phyloP scores from a whole-genome alignment of 495 filamentous ascomycete genomes.

The Penicillium daleae region DNA sequence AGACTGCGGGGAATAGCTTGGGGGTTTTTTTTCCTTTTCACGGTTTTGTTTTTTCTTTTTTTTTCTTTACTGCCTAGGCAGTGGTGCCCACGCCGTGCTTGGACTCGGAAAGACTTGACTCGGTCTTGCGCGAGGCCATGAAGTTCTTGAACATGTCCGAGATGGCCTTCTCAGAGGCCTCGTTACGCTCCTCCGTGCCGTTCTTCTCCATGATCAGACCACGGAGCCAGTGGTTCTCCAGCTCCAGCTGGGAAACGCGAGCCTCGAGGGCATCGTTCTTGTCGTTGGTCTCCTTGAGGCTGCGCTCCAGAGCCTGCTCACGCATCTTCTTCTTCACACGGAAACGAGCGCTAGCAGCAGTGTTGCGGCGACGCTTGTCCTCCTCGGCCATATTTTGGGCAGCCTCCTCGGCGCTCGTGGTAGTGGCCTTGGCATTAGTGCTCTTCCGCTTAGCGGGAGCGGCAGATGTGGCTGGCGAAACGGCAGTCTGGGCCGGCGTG shows the following conservation, averaged over 20 bases:
- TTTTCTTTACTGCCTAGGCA: slow-evolving; percentile 22
- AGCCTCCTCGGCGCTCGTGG: slow-evolving; percentile 46
- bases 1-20: slow-evolving; percentile 8
- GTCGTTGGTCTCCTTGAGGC: slow-evolving; percentile 86
- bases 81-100: slow-evolving; percentile 47
- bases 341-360: slow-evolving; percentile 92
- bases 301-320: slow-evolving; percentile 87
- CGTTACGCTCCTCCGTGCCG: slow-evolving; percentile 46
- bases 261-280: slow-evolving; percentile 79
- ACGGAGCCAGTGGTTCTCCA: slow-evolving; percentile 97
- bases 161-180: slow-evolving; percentile 48
- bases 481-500: slow-evolving; percentile 19
- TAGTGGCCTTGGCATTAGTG: slow-evolving; percentile 37
- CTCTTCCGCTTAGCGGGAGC: slow-evolving; percentile 47
- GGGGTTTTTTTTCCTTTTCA: slow-evolving; percentile 13
- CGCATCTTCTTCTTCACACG: slow-evolving; percentile 99
- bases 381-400: slow-evolving; percentile 85
- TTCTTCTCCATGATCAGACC: slow-evolving; percentile 94
- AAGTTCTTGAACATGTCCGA: slow-evolving; percentile 55
- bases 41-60: slow-evolving; percentile 12
- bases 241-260: slow-evolving; percentile 82
- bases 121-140: slow-evolving; percentile 45
- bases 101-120: slow-evolving; percentile 42
- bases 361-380: slow-evolving; percentile 97
- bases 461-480: slow-evolving; percentile 21